phyloP scores from a whole-genome alignment of 2,329 filamentous ascomycete species.

The Penicillium olsonii region DNA sequence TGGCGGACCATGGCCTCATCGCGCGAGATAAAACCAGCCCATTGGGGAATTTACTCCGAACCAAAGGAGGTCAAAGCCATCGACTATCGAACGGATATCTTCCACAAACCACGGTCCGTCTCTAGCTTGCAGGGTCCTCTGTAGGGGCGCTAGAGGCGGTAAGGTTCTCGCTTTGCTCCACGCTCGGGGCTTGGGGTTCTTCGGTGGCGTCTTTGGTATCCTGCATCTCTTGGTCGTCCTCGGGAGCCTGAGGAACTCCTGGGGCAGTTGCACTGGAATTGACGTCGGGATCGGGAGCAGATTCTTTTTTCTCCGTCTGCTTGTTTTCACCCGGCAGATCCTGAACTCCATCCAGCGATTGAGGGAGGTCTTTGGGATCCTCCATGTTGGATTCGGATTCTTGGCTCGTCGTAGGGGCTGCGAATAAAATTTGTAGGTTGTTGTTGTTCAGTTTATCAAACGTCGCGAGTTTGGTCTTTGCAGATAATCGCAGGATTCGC shows the following conservation, averaged over 20 bases:
- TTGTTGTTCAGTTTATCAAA: conserved; percentile 89
- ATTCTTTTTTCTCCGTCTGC: background rate
- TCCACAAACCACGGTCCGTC: conserved; percentile 1
- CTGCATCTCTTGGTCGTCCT: conserved; percentile 5
- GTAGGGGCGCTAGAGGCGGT: conserved; percentile 13
- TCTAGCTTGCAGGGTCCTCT: conserved; percentile 18
- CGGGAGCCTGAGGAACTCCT: background rate
- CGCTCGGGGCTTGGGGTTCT: conserved; percentile 4
- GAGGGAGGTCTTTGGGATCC: conserved; percentile 16
- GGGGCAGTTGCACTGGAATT: background rate
- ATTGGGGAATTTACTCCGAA: conserved; percentile 21
- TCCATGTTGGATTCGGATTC: background rate
- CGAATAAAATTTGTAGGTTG: conserved; percentile 59
- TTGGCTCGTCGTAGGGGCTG: conserved; percentile 22
- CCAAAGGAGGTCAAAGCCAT: conserved; percentile 16
- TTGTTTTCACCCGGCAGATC: too few relatives aligned
- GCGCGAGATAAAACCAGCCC: conserved; percentile 12
- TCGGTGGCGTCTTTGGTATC: conserved; percentile 10
- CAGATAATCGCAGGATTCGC: conserved; percentile 81
- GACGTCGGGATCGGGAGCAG: background rate
- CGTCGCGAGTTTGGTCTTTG: conserved; percentile 68
- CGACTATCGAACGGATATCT: conserved; percentile 3
- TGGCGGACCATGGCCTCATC: conserved; percentile 10
- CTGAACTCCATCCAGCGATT: conserved; percentile 3
- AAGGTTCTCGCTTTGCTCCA: conserved; percentile 4